Evolutionary conservation across 495 filamentous ascomycete species (phyloP).

Genomic region (Hypoxylon crocopeplum): DNA sequence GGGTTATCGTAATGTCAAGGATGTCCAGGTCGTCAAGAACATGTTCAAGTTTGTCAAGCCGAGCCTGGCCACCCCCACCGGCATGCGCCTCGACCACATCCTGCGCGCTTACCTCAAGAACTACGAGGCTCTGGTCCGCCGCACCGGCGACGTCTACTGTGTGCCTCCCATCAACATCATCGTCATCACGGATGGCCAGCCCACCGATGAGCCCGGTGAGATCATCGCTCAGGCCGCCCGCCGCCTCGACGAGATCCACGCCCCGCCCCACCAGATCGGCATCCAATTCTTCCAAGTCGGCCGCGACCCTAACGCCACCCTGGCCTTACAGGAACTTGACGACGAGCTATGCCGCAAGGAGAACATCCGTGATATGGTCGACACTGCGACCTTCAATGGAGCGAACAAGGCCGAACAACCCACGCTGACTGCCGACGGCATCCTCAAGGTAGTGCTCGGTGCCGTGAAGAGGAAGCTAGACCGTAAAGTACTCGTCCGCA

Average conservation of each 20-base stretch:
- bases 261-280: conserved; percentile 85
- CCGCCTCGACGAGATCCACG: conserved; percentile 73
- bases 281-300: conserved; percentile 99
- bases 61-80: conserved; percentile 75
- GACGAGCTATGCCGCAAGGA: conserved; percentile 68
- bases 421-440: conserved; percentile 61
- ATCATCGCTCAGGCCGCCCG: conserved; percentile 71
- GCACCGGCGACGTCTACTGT: conserved; percentile 50
- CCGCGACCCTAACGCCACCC: conserved; percentile 66
- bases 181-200: conserved; percentile 88
- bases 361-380: conserved; percentile 85
- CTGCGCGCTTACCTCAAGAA: conserved; percentile 69
- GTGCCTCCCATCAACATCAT: conserved; percentile 93
- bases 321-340: conserved; percentile 76
- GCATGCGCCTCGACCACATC: conserved; percentile 73
- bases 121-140: conserved; percentile 44
- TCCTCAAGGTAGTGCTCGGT: conserved; percentile 85
- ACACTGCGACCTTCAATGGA: conserved; percentile 81
- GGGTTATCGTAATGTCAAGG: conserved; percentile 65
- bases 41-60: conserved; percentile 75
- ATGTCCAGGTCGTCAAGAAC: conserved; percentile 58
- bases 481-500: conserved; percentile 43
- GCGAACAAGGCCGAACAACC: conserved; percentile 44
- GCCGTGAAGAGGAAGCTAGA: conserved; percentile 71
- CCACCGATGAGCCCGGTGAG: conserved; percentile 80